Conservation (phyloP, 1,284 basidiomycete genomes). For the Fomitopsis palustris region DNA sequence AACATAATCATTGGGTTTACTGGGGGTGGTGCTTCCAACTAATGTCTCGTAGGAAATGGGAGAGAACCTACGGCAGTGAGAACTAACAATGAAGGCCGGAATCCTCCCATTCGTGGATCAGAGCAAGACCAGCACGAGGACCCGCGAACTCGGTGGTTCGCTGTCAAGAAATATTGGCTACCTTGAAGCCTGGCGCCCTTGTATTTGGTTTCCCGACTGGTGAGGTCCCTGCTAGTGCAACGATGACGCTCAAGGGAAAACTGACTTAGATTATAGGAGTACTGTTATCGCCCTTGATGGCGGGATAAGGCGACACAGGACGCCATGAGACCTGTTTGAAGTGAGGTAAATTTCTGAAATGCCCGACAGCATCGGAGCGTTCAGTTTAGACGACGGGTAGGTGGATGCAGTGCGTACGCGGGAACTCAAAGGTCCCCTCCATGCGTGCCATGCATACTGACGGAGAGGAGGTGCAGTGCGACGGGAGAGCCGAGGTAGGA, state of each 20-base stretch:
- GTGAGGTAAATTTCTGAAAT: background rate
- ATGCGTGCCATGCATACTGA: background rate
- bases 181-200: background rate
- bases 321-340: background rate
- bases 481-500: background rate
- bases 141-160: background rate
- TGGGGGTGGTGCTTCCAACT: background rate
- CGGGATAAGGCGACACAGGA: slow-evolving; percentile 1
- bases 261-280: background rate
- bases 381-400: background rate
- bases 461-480: background rate
- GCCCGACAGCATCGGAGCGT: slow-evolving; percentile 1
- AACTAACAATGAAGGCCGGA: background rate
- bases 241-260: background rate
- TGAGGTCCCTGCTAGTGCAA: background rate
- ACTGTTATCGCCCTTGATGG: background rate
- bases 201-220: background rate
- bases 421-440: background rate
- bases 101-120: background rate
- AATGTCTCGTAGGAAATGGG: background rate
- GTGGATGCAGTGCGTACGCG: background rate
- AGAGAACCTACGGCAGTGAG: background rate
- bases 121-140: background rate
- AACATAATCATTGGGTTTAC: background rate
- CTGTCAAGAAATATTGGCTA: background rate